Conservation (phyloP, 1,284 basidiomycete genomes). For the Malassezia cuniculi region DNA sequence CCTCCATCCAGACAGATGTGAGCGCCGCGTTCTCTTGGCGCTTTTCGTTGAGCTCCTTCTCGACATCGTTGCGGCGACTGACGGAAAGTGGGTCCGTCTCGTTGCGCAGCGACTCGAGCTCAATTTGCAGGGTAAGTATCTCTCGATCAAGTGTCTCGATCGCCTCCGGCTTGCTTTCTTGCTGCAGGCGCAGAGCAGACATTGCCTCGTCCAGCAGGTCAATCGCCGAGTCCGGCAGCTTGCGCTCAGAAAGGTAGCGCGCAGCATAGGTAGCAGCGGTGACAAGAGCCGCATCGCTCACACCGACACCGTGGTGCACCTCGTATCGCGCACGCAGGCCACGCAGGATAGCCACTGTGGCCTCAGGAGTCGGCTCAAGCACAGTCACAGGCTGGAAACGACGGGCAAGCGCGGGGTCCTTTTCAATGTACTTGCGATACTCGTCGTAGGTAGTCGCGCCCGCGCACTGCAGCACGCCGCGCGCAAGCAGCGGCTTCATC, state of each 20-base stretch:
- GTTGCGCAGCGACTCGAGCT: constrained; percentile 75
- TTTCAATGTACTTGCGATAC: constrained; percentile 88
- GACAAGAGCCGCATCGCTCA: constrained; percentile 76
- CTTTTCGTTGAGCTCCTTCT: constrained; percentile 40
- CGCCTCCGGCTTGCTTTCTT: constrained; percentile 76
- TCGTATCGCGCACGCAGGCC: constrained; percentile 66
- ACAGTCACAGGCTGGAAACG: constrained; percentile 78
- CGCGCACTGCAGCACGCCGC: constrained; percentile 74
- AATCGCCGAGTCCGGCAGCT: constrained; percentile 32
- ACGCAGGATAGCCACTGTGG: constrained; percentile 80
- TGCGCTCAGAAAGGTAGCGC: constrained; percentile 58
- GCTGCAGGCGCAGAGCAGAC: constrained; percentile 70
- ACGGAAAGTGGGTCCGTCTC: constrained; percentile 70
- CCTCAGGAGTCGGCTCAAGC: constrained; percentile 73
- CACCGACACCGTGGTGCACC: constrained; percentile 53
- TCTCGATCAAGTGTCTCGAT: constrained; percentile 70
- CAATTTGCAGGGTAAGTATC: constrained; percentile 69
- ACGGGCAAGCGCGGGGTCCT: constrained; percentile 68
- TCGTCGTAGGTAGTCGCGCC: constrained; percentile 85
- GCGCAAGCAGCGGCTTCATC: constrained; percentile 48
- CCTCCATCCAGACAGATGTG: constrained; percentile 61
- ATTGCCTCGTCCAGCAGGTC: constrained; percentile 35
- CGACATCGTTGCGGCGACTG: constrained; percentile 59
- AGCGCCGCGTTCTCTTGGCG: constrained; percentile 47
- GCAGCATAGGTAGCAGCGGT: constrained; percentile 78